Evolutionary conservation across 2,329 filamentous ascomycete genomes (phyloP).

Genomic region (Hymenoscyphus albidus): DNA sequence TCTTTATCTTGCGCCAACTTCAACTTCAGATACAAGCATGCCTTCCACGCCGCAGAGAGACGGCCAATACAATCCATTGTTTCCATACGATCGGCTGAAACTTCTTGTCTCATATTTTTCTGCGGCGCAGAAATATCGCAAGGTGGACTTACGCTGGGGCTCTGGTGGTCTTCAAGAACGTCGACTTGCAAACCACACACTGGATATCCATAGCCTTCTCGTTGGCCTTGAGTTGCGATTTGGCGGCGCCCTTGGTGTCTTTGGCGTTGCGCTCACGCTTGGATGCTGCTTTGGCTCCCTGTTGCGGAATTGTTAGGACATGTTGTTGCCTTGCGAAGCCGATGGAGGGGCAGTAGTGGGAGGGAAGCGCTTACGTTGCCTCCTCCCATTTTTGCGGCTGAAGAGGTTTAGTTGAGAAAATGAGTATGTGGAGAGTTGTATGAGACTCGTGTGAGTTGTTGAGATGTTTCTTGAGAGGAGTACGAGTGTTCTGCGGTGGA

Average conservation of each 20-base stretch:
- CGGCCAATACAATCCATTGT: not conserved
- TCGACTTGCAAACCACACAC: conserved; percentile 72
- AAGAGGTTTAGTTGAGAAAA: conserved; percentile 1
- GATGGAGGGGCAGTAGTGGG: not conserved
- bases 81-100: not conserved
- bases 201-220: conserved; percentile 70
- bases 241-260: conserved; percentile 51
- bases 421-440: not conserved
- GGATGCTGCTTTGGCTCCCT: conserved; percentile 65
- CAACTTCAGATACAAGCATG: not conserved
- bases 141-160: conserved; percentile 58
- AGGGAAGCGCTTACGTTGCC: conserved; percentile 26
- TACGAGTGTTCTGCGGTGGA: not conserved
- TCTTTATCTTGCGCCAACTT: not conserved
- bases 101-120: not conserved
- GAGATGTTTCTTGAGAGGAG: conserved; percentile 6
- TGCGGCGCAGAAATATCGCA: not conserved
- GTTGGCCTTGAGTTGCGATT: conserved; percentile 70
- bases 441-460: not conserved
- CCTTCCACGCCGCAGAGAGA: not conserved
- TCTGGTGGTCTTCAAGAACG: conserved; percentile 74
- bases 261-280: conserved; percentile 71
- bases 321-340: not conserved
- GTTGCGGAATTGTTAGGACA: conserved; percentile 8
- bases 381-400: conserved; percentile 18